Conservation (phyloP, 2,329 filamentous ascomycete genomes). For the Huntiella savannae region DNA sequence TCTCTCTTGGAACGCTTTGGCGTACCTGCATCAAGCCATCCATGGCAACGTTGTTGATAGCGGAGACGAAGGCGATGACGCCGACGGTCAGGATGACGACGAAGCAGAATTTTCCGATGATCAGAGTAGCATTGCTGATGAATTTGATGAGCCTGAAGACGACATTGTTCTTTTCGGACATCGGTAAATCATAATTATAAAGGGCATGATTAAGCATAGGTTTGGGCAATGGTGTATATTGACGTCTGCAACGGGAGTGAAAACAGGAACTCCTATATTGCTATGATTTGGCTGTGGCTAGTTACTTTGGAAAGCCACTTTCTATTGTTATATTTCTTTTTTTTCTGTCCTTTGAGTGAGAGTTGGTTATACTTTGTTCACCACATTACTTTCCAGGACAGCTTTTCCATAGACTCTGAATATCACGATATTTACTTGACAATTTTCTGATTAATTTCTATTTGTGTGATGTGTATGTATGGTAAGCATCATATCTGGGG, state of each 20-base stretch:
- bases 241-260: neutral
- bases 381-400: too few relatives aligned
- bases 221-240: neutral
- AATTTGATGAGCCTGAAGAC: slow-evolving; percentile 30
- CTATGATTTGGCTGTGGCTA: neutral
- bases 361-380: too few relatives aligned
- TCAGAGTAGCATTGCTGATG: slow-evolving; percentile 22
- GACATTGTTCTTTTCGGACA: slow-evolving; percentile 33
- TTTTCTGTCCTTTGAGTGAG: too few relatives aligned
- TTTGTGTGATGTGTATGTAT: too few relatives aligned
- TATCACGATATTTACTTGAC: too few relatives aligned
- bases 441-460: too few relatives aligned
- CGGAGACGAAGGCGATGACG: slow-evolving; percentile 18
- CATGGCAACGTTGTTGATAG: slow-evolving; percentile 17
- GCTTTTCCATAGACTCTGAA: too few relatives aligned
- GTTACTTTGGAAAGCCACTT: too few relatives aligned
- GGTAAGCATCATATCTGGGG: too few relatives aligned
- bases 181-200: slow-evolving; percentile 17
- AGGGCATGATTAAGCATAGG: neutral
- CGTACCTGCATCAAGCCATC: slow-evolving; percentile 9
- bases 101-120: slow-evolving; percentile 24
- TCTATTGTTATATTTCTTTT: too few relatives aligned
- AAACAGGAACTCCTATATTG: slow-evolving; percentile 1
- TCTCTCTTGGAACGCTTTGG: slow-evolving; percentile 5
- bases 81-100: slow-evolving; percentile 14